Evolutionary conservation across 179 eudicot species (phyloP).

Genomic region (Carnegiea gigantea): DNA sequence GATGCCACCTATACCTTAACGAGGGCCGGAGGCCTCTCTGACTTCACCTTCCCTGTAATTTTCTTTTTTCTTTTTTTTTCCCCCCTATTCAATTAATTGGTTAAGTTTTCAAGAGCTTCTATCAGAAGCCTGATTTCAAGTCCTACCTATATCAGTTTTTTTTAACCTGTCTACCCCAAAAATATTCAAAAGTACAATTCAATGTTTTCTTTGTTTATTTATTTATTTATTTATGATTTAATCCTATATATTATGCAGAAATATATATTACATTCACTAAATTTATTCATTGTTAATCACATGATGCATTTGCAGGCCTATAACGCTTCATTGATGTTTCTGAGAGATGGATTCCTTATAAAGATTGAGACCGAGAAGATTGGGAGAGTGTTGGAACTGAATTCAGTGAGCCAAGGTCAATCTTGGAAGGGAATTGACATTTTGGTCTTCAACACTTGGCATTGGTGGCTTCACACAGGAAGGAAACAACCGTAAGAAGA

Average conservation of each 20-base stretch:
- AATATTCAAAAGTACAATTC: no score
- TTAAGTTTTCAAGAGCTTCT: no score
- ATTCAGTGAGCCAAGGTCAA: constrained; percentile 33
- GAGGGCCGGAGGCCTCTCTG: constrained; percentile 35
- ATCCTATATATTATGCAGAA: no score
- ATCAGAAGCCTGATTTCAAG: no score
- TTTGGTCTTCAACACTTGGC: constrained; percentile 51
- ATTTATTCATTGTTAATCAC: neutral
- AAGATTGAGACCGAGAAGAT: constrained; percentile 30
- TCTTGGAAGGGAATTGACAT: constrained; percentile 37
- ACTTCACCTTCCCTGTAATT: constrained; percentile 32
- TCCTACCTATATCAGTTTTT: no score
- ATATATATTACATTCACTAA: neutral
- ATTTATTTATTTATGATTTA: no score
- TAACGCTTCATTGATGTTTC: constrained; percentile 29
- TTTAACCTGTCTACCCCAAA: no score
- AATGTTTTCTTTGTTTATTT: no score
- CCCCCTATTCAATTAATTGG: no score
- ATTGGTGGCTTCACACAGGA: constrained; percentile 59
- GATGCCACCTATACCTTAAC: constrained; percentile 17
- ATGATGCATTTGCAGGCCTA: constrained; percentile 19
- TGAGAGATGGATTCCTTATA: constrained; percentile 38
- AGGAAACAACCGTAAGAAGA: constrained; percentile 43
- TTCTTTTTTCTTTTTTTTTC: neutral
- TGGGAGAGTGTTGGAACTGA: constrained; percentile 37